Base-by-base conservation (phyloP, 345 rosid species). In the Eucalyptus viminalis region DNA sequence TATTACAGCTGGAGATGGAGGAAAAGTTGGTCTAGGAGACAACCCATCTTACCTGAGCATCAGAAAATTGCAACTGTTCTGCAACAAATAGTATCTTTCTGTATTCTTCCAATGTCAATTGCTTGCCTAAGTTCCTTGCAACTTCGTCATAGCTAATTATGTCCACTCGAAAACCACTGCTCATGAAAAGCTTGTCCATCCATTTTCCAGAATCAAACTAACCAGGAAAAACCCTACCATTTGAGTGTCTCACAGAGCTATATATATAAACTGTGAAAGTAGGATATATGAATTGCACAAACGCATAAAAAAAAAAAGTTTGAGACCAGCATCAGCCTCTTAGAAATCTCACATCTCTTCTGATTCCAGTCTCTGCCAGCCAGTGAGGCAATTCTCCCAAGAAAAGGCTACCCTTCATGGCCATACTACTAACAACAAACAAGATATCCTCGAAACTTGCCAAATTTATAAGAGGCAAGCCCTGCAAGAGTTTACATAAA, bases 61-160 rank as follows among this genome's bases (percentile, higher is more conserved):
- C 99, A 27, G 99, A 97, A 89, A 92, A 97, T 88, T 93, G 93
- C 92, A 95, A 88, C 83, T 97, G 99, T 87, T 96, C 96, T 43
- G 99, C 98, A 25, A 93, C 90, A 91, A 96, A 96, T 44, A 97
- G 87, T 80, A 94, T 92, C 44, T 92, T 93, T 90, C 91, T 90
- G 89, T 92, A 93, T 54, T 87, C 91, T 91, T 87, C 90, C 3
- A 93, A 91, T 25, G 91, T 92, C 88, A 94, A 85, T 83, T 91
- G 93, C 93, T 91, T 89, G 47, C 96, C 95, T 87, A 95, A 92
- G 91, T 92, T 95, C 80, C 65, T 92, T 14, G 98, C 95, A 31
- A 94, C 90, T 90, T 95, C 94, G 76, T 92, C 89, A 86, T 94
- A 94, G 91, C 92, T 89, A 87, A 94, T 87, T 62, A 90, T 89